Evolutionary conservation across 768 basidiomycete genomes (phyloP).

Genomic region (Pleurotus platypus): DNA sequence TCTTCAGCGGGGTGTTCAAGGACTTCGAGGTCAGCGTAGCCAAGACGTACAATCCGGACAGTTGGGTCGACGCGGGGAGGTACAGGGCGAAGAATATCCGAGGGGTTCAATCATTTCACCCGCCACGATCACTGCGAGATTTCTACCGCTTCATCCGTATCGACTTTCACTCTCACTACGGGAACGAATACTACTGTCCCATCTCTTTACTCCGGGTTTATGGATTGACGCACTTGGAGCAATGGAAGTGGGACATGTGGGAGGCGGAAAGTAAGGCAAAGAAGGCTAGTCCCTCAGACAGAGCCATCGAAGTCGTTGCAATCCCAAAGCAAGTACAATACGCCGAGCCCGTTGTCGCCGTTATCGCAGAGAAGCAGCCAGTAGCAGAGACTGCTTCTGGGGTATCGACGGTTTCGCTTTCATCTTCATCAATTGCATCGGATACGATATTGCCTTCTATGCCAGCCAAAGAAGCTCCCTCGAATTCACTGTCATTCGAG

Average conservation of each 20-base stretch:
- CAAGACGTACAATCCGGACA: conserved; percentile 69
- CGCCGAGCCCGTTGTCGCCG: background rate
- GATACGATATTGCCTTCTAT: too few species aligned
- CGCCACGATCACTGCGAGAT: conserved; percentile 64
- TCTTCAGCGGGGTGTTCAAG: conserved; percentile 95
- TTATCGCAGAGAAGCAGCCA: background rate
- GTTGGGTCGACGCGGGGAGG: conserved; percentile 72
- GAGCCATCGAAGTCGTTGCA: conserved; percentile 9
- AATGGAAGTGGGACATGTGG: conserved; percentile 92
- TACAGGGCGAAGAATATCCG: conserved; percentile 87
- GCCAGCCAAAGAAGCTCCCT: background rate
- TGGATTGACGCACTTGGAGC: conserved; percentile 93
- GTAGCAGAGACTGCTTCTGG: background rate
- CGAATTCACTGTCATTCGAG: background rate
- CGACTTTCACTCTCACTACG: conserved; percentile 92
- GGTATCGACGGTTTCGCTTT: too few species aligned
- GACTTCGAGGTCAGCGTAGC: conserved; percentile 85
- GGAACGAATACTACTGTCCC: conserved; percentile 95
- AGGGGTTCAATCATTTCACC: conserved; percentile 83
- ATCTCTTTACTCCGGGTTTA: conserved; percentile 90
- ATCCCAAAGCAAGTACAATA: background rate
- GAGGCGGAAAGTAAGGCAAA: conserved; percentile 61
- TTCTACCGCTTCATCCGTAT: conserved; percentile 95
- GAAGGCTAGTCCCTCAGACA: conserved; percentile 31
- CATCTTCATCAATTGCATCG: too few species aligned